Evolutionary conservation across 208 protist genomes (phyloP).

Genomic region (Phytomonas sp.): DNA sequence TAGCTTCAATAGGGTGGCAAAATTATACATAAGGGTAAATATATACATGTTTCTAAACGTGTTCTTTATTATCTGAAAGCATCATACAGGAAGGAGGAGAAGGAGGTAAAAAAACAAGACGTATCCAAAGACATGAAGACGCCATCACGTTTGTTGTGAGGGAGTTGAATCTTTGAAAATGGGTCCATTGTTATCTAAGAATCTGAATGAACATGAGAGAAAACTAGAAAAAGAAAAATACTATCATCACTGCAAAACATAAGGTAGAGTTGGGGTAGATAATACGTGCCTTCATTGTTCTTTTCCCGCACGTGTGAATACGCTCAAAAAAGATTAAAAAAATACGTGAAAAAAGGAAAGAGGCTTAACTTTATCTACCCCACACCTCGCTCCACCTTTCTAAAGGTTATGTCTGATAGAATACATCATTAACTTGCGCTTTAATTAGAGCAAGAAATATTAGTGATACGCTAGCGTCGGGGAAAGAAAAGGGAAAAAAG

Average conservation of each 20-base stretch:
- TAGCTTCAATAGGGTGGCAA: too few species aligned
- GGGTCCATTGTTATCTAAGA: neutral
- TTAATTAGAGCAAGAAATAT: constrained; percentile 1
- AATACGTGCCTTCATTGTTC: neutral
- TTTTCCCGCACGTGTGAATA: neutral
- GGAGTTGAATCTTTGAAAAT: neutral
- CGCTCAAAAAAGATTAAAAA: constrained; percentile 3
- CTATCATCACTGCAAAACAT: constrained; percentile 4
- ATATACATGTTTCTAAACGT: too few species aligned
- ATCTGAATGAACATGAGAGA: neutral
- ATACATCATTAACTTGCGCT: neutral
- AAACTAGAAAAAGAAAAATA: constrained; percentile 8
- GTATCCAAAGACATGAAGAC: too few species aligned
- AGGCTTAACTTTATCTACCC: neutral
- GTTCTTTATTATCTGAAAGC: too few species aligned
- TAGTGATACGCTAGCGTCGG: neutral
- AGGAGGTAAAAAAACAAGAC: too few species aligned
- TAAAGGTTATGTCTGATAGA: neutral
- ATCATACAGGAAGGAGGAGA: too few species aligned
- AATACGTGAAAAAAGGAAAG: neutral
- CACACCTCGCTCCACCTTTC: neutral
- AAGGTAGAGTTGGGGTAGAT: neutral
- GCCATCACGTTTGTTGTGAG: too few species aligned
- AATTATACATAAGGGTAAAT: too few species aligned
- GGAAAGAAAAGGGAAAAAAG: constrained; percentile 7